phyloP scores from a whole-genome alignment of 176 grass and related monocot species.

The Carex littledalei region DNA sequence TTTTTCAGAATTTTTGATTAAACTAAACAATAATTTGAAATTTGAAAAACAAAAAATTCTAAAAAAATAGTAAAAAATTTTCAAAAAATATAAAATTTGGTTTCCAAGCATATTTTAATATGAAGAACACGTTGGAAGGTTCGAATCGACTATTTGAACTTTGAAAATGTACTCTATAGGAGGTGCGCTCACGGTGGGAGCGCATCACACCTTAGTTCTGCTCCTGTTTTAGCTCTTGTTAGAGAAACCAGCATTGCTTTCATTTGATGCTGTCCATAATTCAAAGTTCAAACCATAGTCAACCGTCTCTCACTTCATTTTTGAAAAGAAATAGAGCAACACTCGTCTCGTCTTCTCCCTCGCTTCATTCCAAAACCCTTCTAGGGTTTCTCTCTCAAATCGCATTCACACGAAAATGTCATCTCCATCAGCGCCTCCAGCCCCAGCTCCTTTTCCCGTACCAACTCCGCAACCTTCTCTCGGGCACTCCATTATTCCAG shows the following conservation, averaged over 20 bases:
- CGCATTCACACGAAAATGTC: not conserved
- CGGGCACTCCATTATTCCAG: not conserved
- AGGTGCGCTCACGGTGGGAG: no score
- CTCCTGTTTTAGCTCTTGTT: not conserved
- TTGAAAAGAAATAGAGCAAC: not conserved
- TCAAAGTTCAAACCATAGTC: not conserved
- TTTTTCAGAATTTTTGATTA: no score
- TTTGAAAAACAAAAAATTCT: no score
- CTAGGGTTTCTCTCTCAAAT: slow-evolving; percentile 6
- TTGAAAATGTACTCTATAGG: no score
- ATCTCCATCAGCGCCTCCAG: slow-evolving; percentile 2
- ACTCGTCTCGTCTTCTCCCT: slow-evolving; percentile 5
- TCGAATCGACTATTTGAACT: no score
- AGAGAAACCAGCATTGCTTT: not conserved
- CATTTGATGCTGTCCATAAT: not conserved
- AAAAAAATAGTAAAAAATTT: no score
- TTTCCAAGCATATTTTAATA: no score
- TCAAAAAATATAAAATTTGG: no score
- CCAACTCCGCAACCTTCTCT: not conserved
- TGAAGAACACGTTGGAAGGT: no score
- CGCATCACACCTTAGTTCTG: no score
- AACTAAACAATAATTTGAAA: no score
- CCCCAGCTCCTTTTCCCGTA: not conserved
- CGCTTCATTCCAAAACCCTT: slow-evolving; percentile 19
- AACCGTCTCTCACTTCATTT: not conserved